Evolutionary conservation across 1,139 yeast genomes (phyloP), one percentile per base, ranked within the genome.

Genomic region (Lodderomyces beijingensis): DNA sequence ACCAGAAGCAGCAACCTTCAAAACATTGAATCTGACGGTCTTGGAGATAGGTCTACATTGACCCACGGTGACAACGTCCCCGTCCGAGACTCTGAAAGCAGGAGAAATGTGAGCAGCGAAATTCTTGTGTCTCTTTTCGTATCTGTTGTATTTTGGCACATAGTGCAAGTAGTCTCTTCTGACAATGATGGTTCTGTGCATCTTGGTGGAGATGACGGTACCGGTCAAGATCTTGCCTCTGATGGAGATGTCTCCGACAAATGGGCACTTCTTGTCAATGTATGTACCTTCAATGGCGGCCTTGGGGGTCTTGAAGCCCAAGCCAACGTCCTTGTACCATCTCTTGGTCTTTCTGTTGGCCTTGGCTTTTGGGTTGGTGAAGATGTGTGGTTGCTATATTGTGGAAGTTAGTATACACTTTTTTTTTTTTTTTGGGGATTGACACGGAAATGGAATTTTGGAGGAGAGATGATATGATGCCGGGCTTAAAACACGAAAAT

Each of bases 101-200:
- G 99, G 99, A 51, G 97, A 89, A 62, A 93, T 87, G 79, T 91
- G 99, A 61, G 96, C 98, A 69, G 99, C 94, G 52, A 93, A 80
- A 82, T 91, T 93, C 93, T 91, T 93, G 87, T 91, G 99, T 80
- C 99, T 89, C 87, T 91, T 91, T 80, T 91, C 99, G 84, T 88
- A 91, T 85, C 99, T 89, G 95, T 89, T 91, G 81, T 91, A 91
- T 85, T 93, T 91, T 73, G 97, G 95, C 71, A 91, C 84, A 77
- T 87, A 93, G 79, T 93, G 99, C 72, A 93, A 87, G 93, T 93
- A 93, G 68, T 91, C 98, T 79, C 99, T 91, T 84, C 98, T 89
- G 78, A 93, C 84, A 70, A 93, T 84, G 75, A 93, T 84, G 64
- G 99, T 93, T 82, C 99, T 93, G 94, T 91, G 98, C 98, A 91